These are phyloP conservation scores for Monosporascus sp. DNA, from an alignment of 2,329 filamentous ascomycete species.

Conservation along the genomic window DNA sequence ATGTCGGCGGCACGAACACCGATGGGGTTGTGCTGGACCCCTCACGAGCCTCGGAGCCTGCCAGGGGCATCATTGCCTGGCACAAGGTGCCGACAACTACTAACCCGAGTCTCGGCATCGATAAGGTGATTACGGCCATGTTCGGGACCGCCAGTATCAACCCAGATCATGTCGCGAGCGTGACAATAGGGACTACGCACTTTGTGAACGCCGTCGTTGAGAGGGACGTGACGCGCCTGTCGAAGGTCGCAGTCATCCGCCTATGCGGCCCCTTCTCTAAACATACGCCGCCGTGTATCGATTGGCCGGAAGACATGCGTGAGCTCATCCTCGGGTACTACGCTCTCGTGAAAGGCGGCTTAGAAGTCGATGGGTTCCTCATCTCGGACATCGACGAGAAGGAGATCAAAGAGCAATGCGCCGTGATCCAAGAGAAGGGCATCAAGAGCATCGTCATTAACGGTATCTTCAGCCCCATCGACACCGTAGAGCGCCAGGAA, in stretches of 20 bases:
- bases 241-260: slow-evolving; percentile 47
- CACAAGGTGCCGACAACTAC: slow-evolving; percentile 44
- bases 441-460: slow-evolving; percentile 43
- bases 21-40: slow-evolving; percentile 47
- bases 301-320: slow-evolving; percentile 47
- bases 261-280: slow-evolving; percentile 49
- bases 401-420: slow-evolving; percentile 35
- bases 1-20: slow-evolving; percentile 43
- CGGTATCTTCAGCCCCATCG: slow-evolving; percentile 49
- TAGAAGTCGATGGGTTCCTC: slow-evolving; percentile 45
- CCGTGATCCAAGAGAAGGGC: slow-evolving; percentile 32
- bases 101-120: slow-evolving; percentile 42
- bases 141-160: slow-evolving; percentile 23
- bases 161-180: slow-evolving; percentile 36
- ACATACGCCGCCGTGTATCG: slow-evolving; percentile 43
- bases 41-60: slow-evolving; percentile 23
- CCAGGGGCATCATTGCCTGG: slow-evolving; percentile 42
- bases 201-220: slow-evolving; percentile 56
- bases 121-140: slow-evolving; percentile 37
- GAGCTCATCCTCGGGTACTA: slow-evolving; percentile 40
- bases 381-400: slow-evolving; percentile 39
- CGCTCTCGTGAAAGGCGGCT: slow-evolving; percentile 41
- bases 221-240: slow-evolving; percentile 41
- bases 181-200: slow-evolving; percentile 52
- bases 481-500: slow-evolving; percentile 42